Percentiles rank a stretch among this genome's conserved stretches.
Evolutionary conservation across 495 filamentous ascomycete species (phyloP).

Genomic region (Arthonia radiata): DNA sequence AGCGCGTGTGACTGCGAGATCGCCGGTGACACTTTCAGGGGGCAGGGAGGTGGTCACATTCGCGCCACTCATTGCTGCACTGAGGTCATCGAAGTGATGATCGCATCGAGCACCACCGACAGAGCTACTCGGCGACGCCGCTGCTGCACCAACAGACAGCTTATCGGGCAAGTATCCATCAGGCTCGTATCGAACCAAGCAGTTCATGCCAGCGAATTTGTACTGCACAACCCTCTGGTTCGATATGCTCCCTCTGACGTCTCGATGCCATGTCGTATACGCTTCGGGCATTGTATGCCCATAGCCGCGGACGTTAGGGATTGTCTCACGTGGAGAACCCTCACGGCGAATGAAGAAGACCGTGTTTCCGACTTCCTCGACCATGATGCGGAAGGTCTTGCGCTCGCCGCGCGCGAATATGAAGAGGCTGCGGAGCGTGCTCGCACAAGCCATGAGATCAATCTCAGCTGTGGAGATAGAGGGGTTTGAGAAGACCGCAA

Average conservation of each 20-base stretch:
- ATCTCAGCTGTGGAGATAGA: conserved; percentile 16
- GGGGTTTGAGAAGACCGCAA: conserved; percentile 16
- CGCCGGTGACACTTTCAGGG: no score
- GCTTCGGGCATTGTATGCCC: conserved; percentile 39
- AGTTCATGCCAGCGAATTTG: conserved; percentile 26
- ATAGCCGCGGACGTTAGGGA: conserved; percentile 28
- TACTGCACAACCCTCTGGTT: conserved; percentile 40
- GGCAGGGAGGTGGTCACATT: no score
- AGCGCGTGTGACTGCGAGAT: conserved; percentile 2
- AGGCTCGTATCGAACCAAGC: conserved; percentile 31
- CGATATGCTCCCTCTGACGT: conserved; percentile 24
- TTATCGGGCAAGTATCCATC: conserved; percentile 45
- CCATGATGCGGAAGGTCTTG: conserved; percentile 29
- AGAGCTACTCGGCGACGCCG: no score
- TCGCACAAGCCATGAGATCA: conserved; percentile 38
- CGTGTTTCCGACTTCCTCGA: conserved; percentile 32
- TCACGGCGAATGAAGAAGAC: conserved; percentile 37
- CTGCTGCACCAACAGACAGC: no score
- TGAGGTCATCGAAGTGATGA: no score
- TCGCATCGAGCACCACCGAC: no score
- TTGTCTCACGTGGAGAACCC: conserved; percentile 25
- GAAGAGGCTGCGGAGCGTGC: conserved; percentile 30
- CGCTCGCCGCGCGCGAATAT: conserved; percentile 24
- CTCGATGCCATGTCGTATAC: conserved; percentile 32
- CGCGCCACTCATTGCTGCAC: no score